These are phyloP conservation scores for Trapa incisa DNA, from an alignment of 345 rosid species.

Conservation along the genomic window DNA sequence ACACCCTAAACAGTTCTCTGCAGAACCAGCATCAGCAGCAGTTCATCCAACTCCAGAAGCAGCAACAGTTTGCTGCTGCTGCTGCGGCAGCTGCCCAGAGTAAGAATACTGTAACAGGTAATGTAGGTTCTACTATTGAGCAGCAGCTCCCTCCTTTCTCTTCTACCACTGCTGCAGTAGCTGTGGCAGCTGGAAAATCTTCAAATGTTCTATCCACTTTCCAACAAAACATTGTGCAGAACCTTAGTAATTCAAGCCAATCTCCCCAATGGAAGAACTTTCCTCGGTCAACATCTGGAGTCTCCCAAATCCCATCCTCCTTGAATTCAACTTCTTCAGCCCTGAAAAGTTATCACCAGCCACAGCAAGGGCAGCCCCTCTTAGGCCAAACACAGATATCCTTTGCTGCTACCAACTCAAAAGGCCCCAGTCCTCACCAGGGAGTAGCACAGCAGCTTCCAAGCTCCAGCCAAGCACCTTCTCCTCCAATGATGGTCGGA, in stretches of 20 bases:
- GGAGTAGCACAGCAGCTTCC: slow-evolving; percentile 45
- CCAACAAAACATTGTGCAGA: slow-evolving; percentile 68
- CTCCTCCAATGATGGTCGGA: slow-evolving; percentile 57
- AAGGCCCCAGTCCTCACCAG: slow-evolving; percentile 29
- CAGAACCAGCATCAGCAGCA: slow-evolving; percentile 9
- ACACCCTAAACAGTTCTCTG: slow-evolving; percentile 18
- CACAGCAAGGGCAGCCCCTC: slow-evolving; percentile 55
- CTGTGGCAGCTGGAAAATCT: slow-evolving; percentile 23
- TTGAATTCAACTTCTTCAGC: slow-evolving; percentile 40
- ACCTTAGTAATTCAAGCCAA: slow-evolving; percentile 42
- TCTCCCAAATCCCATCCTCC: slow-evolving; percentile 46
- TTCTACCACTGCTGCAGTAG: slow-evolving; percentile 22
- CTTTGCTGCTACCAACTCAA: slow-evolving; percentile 62
- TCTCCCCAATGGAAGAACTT: slow-evolving; percentile 87
- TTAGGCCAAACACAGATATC: slow-evolving; percentile 64
- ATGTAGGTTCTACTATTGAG: slow-evolving; percentile 53
- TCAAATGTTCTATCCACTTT: slow-evolving; percentile 43
- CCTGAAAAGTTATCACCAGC: slow-evolving; percentile 40
- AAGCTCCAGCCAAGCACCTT: slow-evolving; percentile 39
- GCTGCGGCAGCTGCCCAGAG: slow-evolving; percentile 49
- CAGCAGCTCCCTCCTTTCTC: slow-evolving; percentile 50
- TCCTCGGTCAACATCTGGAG: slow-evolving; percentile 34
- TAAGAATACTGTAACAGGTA: slow-evolving; percentile 48
- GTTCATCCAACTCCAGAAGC: background rate
- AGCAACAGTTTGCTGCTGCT: slow-evolving; percentile 30